A percentile compares a stretch with the other conserved stretches of the same genome.
Conservation (phyloP, 805 yeast species). For the Sugiyamaella lignohabitans region DNA sequence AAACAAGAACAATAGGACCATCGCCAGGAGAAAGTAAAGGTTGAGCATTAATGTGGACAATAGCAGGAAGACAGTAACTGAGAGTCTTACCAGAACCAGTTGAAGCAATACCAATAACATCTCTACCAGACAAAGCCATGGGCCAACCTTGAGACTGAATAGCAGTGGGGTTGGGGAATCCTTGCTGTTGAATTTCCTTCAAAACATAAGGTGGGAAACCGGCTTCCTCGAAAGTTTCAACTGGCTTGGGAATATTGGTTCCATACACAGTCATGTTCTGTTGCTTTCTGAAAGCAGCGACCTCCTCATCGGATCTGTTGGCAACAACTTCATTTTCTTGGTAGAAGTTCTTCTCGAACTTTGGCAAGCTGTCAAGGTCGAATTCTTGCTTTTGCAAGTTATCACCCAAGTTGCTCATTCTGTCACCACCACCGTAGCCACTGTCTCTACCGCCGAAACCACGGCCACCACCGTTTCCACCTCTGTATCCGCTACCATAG, state of each 20-base stretch:
- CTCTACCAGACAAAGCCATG: conserved; percentile 98
- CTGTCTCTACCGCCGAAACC: conserved; percentile 31
- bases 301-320: conserved; percentile 66
- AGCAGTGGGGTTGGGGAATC: conserved; percentile 90
- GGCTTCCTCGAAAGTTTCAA: conserved; percentile 89
- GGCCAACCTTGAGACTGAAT: conserved; percentile 99
- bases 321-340: conserved; percentile 75
- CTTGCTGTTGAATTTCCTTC: conserved; percentile 80
- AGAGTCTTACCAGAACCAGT: conserved; percentile 99
- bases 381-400: conserved; percentile 69
- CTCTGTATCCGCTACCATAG: conserved; percentile 25
- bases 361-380: conserved; percentile 71
- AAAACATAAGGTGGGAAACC: conserved; percentile 95
- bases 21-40: conserved; percentile 90
- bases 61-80: conserved; percentile 93
- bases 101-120: conserved; percentile 97
- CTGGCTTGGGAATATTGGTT: conserved; percentile 86
- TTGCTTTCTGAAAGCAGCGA: conserved; percentile 67
- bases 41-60: conserved; percentile 97
- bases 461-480: conserved; percentile 34
- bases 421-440: conserved; percentile 36
- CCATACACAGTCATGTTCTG: conserved; percentile 85
- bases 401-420: conserved; percentile 40
- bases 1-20: conserved; percentile 92
- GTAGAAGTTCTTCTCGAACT: conserved; percentile 93